phyloP scores from a whole-genome alignment of 257 asterid species.

The Salvia hispanica region DNA sequence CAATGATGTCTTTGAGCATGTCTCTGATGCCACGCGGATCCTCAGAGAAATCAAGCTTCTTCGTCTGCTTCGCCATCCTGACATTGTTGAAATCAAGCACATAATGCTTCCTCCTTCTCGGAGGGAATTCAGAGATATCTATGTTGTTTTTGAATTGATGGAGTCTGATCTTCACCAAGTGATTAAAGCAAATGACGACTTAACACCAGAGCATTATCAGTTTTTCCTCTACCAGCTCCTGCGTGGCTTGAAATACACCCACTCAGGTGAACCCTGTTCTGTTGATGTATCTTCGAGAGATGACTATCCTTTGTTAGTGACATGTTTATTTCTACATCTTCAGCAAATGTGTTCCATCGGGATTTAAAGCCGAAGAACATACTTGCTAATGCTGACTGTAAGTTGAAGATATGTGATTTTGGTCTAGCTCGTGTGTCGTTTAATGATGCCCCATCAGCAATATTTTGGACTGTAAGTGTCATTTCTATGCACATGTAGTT shows the following conservation, averaged over 20 bases:
- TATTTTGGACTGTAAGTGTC: slow-evolving; percentile 89
- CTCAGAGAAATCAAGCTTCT: slow-evolving; percentile 96
- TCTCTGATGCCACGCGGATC: slow-evolving; percentile 93
- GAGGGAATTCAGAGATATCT: slow-evolving; percentile 87
- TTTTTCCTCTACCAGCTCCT: slow-evolving; percentile 91
- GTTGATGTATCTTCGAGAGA: not conserved
- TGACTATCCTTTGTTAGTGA: slow-evolving; percentile 27
- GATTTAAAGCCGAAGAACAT: slow-evolving; percentile 95
- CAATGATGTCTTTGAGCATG: slow-evolving; percentile 94
- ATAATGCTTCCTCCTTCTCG: slow-evolving; percentile 97
- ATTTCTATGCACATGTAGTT: slow-evolving; percentile 15
- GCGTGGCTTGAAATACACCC: slow-evolving; percentile 86
- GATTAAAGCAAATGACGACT: slow-evolving; percentile 88
- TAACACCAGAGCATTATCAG: slow-evolving; percentile 90
- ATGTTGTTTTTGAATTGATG: slow-evolving; percentile 92
- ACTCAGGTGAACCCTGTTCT: slow-evolving; percentile 58
- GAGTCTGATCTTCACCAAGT: slow-evolving; percentile 99
- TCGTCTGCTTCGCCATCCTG: slow-evolving; percentile 88
- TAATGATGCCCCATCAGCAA: slow-evolving; percentile 95
- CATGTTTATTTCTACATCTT: slow-evolving; percentile 21
- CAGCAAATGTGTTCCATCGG: slow-evolving; percentile 94
- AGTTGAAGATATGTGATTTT: slow-evolving; percentile 96
- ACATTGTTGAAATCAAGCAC: slow-evolving; percentile 89
- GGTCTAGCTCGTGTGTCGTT: slow-evolving; percentile 97
- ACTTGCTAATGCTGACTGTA: slow-evolving; percentile 96